Conservation (phyloP, 371 early-diverging fungal genomes). For the Mortierella sp. region DNA sequence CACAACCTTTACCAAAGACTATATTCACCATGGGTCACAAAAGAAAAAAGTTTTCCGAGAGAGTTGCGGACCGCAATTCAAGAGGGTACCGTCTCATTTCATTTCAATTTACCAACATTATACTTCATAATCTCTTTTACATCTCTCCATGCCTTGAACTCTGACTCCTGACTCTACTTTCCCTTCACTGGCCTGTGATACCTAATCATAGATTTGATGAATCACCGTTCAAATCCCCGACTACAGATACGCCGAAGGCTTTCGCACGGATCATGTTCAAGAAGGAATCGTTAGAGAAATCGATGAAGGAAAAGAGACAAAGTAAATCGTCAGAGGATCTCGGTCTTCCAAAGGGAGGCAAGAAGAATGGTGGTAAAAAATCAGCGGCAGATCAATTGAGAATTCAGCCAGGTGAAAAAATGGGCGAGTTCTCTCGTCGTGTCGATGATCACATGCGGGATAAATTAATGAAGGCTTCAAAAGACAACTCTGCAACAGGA, state of each 20-base stretch:
- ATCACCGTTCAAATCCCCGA: constrained; percentile 44
- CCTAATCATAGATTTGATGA: constrained; percentile 29
- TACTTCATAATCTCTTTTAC: not conserved
- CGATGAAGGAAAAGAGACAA: constrained; percentile 16
- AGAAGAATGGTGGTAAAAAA: constrained; percentile 18
- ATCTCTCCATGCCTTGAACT: not conserved
- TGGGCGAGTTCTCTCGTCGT: constrained; percentile 51
- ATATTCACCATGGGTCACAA: constrained; percentile 47
- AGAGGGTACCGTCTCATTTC: constrained; percentile 22
- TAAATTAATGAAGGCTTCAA: constrained; percentile 36
- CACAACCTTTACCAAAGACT: too few relatives aligned
- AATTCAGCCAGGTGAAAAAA: constrained; percentile 46
- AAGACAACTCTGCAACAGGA: constrained; percentile 29
- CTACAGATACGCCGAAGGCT: constrained; percentile 45
- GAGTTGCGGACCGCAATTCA: constrained; percentile 25
- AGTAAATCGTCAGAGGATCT: constrained; percentile 21
- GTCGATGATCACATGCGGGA: constrained; percentile 55
- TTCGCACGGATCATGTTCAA: constrained; percentile 54
- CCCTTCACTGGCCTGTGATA: not conserved
- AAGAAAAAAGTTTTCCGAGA: constrained; percentile 51
- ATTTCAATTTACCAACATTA: not conserved
- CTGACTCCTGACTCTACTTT: not conserved
- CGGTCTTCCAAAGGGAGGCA: constrained; percentile 1
- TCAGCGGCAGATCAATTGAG: constrained; percentile 30
- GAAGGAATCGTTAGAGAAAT: constrained; percentile 43